phyloP scores from a whole-genome alignment of 1,284 basidiomycete species.

The Cryptococcus sp. region DNA sequence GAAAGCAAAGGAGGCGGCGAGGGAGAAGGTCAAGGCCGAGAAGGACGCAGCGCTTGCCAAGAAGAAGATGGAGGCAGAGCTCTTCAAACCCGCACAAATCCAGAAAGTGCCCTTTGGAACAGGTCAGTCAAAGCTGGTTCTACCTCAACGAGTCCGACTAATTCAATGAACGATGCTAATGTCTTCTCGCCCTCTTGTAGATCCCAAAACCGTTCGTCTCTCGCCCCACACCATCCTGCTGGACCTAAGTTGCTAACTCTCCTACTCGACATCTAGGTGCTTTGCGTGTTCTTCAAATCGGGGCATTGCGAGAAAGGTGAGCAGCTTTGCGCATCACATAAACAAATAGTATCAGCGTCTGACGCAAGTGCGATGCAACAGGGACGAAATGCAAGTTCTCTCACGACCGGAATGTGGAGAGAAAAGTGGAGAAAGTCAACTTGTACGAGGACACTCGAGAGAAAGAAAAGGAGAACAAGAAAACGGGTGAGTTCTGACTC shows the following conservation, averaged over 20 bases:
- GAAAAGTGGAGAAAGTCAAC: constrained; percentile 96
- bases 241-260: too few species aligned
- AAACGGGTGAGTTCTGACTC: constrained; percentile 62
- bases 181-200: constrained; percentile 39
- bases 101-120: constrained; percentile 91
- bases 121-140: constrained; percentile 46
- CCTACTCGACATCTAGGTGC: constrained; percentile 51
- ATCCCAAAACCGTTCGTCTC: constrained; percentile 71
- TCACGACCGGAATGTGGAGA: constrained; percentile 81
- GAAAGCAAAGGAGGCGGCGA: constrained; percentile 78
- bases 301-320: constrained; percentile 82
- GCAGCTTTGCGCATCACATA: constrained; percentile 8
- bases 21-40: constrained; percentile 70
- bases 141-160: constrained; percentile 1
- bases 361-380: constrained; percentile 11
- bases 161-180: constrained; percentile 1
- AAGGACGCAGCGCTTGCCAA: constrained; percentile 78
- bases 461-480: constrained; percentile 61
- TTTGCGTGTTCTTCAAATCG: constrained; percentile 86
- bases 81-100: constrained; percentile 68
- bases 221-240: too few species aligned
- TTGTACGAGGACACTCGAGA: constrained; percentile 88
- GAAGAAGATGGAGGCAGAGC: constrained; percentile 79
- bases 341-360: constrained; percentile 7
- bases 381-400: constrained; percentile 91